These are phyloP conservation scores for Daedaleopsis nitida DNA, from an alignment of 768 basidiomycete genomes.

Conservation along the genomic window DNA sequence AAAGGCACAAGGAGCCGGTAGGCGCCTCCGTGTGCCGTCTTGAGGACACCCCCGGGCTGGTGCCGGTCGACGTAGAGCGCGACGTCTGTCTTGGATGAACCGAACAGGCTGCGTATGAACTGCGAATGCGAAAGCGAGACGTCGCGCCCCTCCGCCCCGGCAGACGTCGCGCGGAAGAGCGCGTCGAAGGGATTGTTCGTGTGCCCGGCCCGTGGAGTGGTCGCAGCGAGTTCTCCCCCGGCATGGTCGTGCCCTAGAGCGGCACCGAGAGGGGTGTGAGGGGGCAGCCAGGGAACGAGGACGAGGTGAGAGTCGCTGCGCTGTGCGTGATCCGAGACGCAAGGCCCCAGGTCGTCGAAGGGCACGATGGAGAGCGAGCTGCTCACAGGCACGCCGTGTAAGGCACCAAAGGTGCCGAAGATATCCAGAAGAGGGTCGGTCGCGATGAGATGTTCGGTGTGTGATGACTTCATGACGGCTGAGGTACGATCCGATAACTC, in stretches of 20 bases:
- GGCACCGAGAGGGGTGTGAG: slow-evolving; percentile 22
- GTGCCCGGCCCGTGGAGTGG: slow-evolving; percentile 29
- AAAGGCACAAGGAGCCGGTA: slow-evolving; percentile 86
- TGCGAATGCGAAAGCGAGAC: slow-evolving; percentile 69
- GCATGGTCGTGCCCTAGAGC: slow-evolving; percentile 7
- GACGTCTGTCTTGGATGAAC: slow-evolving; percentile 70
- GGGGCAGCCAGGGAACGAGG: slow-evolving; percentile 78
- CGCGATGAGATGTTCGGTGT: slow-evolving; percentile 64
- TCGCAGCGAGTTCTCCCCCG: not conserved
- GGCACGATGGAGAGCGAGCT: slow-evolving; percentile 75
- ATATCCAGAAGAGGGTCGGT: slow-evolving; percentile 74
- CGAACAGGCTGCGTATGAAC: slow-evolving; percentile 82
- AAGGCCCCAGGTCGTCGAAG: slow-evolving; percentile 70
- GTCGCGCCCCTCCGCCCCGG: slow-evolving; percentile 39
- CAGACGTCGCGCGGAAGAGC: slow-evolving; percentile 47
- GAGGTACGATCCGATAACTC: slow-evolving; percentile 73
- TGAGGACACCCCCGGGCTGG: slow-evolving; percentile 29
- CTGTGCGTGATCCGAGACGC: slow-evolving; percentile 68
- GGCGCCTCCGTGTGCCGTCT: slow-evolving; percentile 31
- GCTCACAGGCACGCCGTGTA: slow-evolving; percentile 66
- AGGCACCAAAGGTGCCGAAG: slow-evolving; percentile 74
- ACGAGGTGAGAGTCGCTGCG: slow-evolving; percentile 69
- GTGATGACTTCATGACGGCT: slow-evolving; percentile 66
- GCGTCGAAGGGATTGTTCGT: slow-evolving; percentile 72
- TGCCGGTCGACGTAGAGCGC: slow-evolving; percentile 76